phyloP scores from a whole-genome alignment of 139 green algal species.

The Chlorella vulgaris region DNA sequence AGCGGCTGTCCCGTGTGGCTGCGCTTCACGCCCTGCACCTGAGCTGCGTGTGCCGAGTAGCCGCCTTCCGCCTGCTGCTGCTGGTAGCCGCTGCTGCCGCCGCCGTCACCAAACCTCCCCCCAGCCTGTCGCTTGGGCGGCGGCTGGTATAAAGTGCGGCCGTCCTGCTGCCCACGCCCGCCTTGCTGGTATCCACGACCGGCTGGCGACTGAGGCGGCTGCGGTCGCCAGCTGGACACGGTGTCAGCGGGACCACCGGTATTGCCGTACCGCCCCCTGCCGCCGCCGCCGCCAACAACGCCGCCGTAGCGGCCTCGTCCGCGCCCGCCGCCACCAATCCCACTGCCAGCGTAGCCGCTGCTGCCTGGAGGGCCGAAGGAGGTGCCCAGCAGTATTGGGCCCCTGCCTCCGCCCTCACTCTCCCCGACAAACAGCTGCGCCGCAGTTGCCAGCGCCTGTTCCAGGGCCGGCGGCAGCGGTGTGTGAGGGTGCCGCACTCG shows the following conservation, averaged over 20 bases:
- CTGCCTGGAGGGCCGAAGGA: constrained; percentile 4
- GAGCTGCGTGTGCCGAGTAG: not conserved
- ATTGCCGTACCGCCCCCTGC: not conserved
- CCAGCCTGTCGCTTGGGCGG: not conserved
- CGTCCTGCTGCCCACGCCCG: constrained; percentile 5
- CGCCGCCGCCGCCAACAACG: not conserved
- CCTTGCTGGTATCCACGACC: not conserved
- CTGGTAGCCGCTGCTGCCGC: constrained; percentile 3
- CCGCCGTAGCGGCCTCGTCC: not conserved
- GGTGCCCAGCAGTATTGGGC: not conserved
- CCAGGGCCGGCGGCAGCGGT: constrained; percentile 18
- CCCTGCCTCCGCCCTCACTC: not conserved
- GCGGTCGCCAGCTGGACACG: not conserved
- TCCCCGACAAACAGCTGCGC: constrained; percentile 21
- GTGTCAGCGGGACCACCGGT: not conserved
- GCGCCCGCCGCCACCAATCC: not conserved
- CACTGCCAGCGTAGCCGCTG: not conserved
- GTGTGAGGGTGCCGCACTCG: constrained; percentile 38
- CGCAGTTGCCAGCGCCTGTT: not conserved
- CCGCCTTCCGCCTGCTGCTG: not conserved
- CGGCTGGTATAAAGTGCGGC: no score
- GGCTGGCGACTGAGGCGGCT: not conserved
- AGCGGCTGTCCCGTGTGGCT: constrained; percentile 12
- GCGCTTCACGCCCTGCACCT: constrained; percentile 24
- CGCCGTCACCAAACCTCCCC: not conserved